A percentile compares a stretch with the other conserved stretches of the same genome.
Conservation (phyloP, 306 rosid species). For the Lablab purpureus region DNA sequence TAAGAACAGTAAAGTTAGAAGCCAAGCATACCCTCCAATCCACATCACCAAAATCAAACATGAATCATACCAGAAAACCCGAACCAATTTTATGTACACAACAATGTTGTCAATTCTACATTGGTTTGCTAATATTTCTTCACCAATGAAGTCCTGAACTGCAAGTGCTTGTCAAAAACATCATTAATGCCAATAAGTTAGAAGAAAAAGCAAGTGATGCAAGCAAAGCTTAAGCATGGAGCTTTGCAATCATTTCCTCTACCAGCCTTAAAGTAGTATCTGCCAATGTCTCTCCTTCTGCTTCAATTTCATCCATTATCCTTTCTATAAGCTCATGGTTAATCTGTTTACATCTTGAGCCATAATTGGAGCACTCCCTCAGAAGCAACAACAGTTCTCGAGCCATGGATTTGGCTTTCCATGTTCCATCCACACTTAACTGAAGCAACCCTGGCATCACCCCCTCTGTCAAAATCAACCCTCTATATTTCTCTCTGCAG, state of each 20-base stretch:
- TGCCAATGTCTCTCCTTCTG: conserved; percentile 61
- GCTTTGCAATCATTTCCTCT: conserved; percentile 85
- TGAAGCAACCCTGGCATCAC: conserved; percentile 88
- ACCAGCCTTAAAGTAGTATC: conserved; percentile 64
- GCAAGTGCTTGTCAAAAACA: conserved; percentile 21
- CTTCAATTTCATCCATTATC: conserved; percentile 82
- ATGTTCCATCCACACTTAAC: conserved; percentile 78
- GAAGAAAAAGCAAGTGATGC: not conserved
- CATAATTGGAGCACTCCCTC: conserved; percentile 62
- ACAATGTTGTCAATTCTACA: conserved; percentile 32
- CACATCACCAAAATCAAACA: conserved; percentile 18
- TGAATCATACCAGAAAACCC: conserved; percentile 27
- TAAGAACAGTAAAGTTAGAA: not conserved
- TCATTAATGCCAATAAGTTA: conserved; percentile 1
- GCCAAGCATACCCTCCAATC: conserved; percentile 22
- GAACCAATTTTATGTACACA: conserved; percentile 51
- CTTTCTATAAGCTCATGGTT: conserved; percentile 57
- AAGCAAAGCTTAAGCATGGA: conserved; percentile 47
- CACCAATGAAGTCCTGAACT: conserved; percentile 36
- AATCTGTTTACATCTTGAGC: conserved; percentile 51
- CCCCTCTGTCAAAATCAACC: conserved; percentile 72
- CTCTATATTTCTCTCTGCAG: conserved; percentile 80
- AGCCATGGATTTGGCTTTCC: conserved; percentile 63
- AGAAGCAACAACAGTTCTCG: conserved; percentile 67
- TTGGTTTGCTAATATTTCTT: conserved; percentile 29